These are phyloP conservation scores for Gastrolobium bilobum DNA, from an alignment of 306 rosid genomes.

Conservation along the genomic window DNA sequence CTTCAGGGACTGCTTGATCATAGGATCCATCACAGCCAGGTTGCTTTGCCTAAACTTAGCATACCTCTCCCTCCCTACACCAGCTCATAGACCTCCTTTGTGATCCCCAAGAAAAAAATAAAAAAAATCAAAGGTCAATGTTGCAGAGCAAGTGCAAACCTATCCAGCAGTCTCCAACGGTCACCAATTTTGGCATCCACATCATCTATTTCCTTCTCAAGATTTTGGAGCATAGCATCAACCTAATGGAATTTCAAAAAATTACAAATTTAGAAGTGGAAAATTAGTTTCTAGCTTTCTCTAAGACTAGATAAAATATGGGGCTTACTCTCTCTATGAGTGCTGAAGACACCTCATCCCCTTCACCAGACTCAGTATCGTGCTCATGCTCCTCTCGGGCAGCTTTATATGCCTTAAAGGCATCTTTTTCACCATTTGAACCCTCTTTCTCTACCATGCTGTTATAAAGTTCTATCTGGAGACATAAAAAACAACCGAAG, in stretches of 20 bases:
- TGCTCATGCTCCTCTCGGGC: slow-evolving; percentile 76
- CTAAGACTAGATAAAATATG: slow-evolving; percentile 24
- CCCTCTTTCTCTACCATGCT: slow-evolving; percentile 88
- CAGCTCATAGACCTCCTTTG: slow-evolving; percentile 18
- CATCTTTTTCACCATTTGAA: slow-evolving; percentile 71
- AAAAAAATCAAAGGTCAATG: not conserved
- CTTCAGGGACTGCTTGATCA: slow-evolving; percentile 32
- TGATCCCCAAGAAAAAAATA: not conserved
- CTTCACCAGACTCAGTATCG: slow-evolving; percentile 59
- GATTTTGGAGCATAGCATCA: slow-evolving; percentile 93
- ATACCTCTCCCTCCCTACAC: slow-evolving; percentile 6
- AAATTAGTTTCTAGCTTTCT: slow-evolving; percentile 21
- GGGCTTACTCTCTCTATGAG: slow-evolving; percentile 78
- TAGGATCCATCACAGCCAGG: slow-evolving; percentile 12
- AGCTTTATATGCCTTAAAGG: slow-evolving; percentile 85
- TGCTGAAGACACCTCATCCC: slow-evolving; percentile 82
- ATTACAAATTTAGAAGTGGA: slow-evolving; percentile 27
- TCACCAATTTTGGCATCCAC: slow-evolving; percentile 97
- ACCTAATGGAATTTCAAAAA: slow-evolving; percentile 66
- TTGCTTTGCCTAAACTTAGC: slow-evolving; percentile 11
- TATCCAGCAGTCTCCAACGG: slow-evolving; percentile 84
- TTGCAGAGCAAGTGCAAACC: slow-evolving; percentile 60
- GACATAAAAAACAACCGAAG: slow-evolving; percentile 41
- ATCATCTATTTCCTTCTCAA: slow-evolving; percentile 95
- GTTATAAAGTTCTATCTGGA: slow-evolving; percentile 91